Base-by-base conservation (phyloP, 257 asterid genomes). In the Solanum sparsipilum region DNA sequence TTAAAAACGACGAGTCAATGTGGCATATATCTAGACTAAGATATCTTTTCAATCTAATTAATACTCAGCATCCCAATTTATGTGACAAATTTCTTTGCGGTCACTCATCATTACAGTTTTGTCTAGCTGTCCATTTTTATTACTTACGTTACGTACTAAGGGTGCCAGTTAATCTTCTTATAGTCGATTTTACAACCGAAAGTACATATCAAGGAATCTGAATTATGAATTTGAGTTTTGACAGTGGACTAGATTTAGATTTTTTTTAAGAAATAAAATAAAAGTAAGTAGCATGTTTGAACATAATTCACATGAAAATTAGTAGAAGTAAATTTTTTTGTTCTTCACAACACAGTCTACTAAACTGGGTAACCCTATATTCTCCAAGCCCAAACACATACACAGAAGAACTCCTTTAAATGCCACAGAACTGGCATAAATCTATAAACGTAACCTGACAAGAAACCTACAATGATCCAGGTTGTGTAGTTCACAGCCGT, bases 321-420 rank as follows among this genome's bases (percentile, higher is more conserved):
- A 5, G 48, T 21, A 35, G 3, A 74, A 21, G 16, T 6, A 18
- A 56, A 71, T 9, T 34, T 8, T 4, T 16, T 72, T 72, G 44
- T 68, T 29, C 38, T 73, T 73, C 81, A 73, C 46, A 73, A 74
- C 29, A 74, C 21, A 74, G 39, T 74, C 29, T 10, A 21, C 13
- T 32, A 72, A 18, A 72, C 79, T 32, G 27, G 79, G 44, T 0
- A 96, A 27, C 7, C 68, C 56, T 13, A 93, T 72, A 15, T 90
- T 90, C 89, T 94, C 98, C 81, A 93, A 48, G 11, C 99, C 99
- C 91, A 96, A 88, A 21, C 94, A 90, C 91, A 93, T 6, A 58
- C 95, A 96, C 93, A 96, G 78, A 58, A 94, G 3, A 16, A 94
- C 99, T 35, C 96, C 99, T 97, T 91, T 94, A 84, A 93, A 96